Percentiles rank a stretch among this genome's conserved stretches.
Evolutionary conservation across 768 basidiomycete genomes (phyloP).

Genomic region (Rhizopogon vinicolor): DNA sequence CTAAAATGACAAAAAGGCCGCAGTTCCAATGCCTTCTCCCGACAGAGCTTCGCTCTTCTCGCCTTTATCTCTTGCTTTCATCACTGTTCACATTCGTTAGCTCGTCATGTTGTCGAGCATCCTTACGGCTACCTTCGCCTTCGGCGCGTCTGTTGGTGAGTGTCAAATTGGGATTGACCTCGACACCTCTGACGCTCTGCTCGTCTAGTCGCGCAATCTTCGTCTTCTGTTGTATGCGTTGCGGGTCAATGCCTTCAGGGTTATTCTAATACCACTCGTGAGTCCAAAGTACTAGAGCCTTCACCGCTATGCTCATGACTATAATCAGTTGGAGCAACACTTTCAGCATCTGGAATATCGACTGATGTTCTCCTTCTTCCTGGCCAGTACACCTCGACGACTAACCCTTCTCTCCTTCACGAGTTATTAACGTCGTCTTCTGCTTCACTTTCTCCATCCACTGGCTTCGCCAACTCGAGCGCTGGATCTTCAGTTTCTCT

Average conservation of each 20-base stretch:
- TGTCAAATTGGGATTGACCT: background rate
- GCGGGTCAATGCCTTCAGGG: slow-evolving; percentile 87
- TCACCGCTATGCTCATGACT: slow-evolving; percentile 7
- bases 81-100: slow-evolving; percentile 15
- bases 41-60: slow-evolving; percentile 20
- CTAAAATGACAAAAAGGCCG: slow-evolving; percentile 25
- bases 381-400: slow-evolving; percentile 68
- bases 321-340: slow-evolving; percentile 59
- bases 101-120: slow-evolving; percentile 37
- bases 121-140: slow-evolving; percentile 30
- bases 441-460: slow-evolving; percentile 49
- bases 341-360: slow-evolving; percentile 51
- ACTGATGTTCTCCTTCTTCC: slow-evolving; percentile 63
- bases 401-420: slow-evolving; percentile 70
- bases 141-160: slow-evolving; percentile 37
- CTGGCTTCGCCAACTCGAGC: slow-evolving; percentile 61
- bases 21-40: background rate
- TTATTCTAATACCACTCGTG: slow-evolving; percentile 63
- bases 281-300: slow-evolving; percentile 29
- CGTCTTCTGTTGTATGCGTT: slow-evolving; percentile 69
- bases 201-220: slow-evolving; percentile 48
- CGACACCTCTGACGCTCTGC: background rate
- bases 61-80: slow-evolving; percentile 14
- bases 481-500: slow-evolving; percentile 42
- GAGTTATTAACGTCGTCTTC: slow-evolving; percentile 61